phyloP scores from a whole-genome alignment of 345 rosid genomes.

The Linum lewisii region DNA sequence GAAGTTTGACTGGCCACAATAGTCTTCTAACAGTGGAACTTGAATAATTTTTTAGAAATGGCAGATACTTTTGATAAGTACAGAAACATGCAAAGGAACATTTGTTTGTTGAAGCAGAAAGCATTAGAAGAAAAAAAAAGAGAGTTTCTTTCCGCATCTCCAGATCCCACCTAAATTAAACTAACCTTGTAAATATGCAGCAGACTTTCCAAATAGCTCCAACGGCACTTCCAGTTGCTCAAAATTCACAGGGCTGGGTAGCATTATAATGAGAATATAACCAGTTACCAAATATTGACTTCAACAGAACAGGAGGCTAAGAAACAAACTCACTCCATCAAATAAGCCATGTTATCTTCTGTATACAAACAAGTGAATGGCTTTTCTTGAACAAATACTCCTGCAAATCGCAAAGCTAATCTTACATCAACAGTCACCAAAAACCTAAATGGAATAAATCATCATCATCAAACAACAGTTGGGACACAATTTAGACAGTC shows the following conservation, averaged over 20 bases:
- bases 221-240: slow-evolving; percentile 80
- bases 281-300: not conserved
- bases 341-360: slow-evolving; percentile 51
- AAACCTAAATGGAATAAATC: not conserved
- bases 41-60: too few species aligned
- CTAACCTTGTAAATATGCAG: slow-evolving; percentile 66
- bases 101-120: too few species aligned
- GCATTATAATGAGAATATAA: slow-evolving; percentile 11
- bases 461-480: too few species aligned
- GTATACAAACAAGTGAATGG: slow-evolving; percentile 67
- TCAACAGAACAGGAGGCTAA: not conserved
- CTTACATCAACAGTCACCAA: not conserved
- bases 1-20: too few species aligned
- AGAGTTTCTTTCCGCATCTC: too few species aligned
- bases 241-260: slow-evolving; percentile 57
- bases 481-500: too few species aligned
- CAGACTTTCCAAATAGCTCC: slow-evolving; percentile 68
- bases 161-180: slow-evolving; percentile 1
- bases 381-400: slow-evolving; percentile 76
- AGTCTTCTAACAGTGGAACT: too few species aligned
- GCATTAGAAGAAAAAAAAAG: too few species aligned
- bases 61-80: too few species aligned
- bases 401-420: slow-evolving; percentile 30
- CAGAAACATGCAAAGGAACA: too few species aligned
- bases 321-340: slow-evolving; percentile 65